These are phyloP conservation scores for Calamus simplicifolius DNA, from an alignment of 176 grass and related monocot species.

Conservation along the genomic window DNA sequence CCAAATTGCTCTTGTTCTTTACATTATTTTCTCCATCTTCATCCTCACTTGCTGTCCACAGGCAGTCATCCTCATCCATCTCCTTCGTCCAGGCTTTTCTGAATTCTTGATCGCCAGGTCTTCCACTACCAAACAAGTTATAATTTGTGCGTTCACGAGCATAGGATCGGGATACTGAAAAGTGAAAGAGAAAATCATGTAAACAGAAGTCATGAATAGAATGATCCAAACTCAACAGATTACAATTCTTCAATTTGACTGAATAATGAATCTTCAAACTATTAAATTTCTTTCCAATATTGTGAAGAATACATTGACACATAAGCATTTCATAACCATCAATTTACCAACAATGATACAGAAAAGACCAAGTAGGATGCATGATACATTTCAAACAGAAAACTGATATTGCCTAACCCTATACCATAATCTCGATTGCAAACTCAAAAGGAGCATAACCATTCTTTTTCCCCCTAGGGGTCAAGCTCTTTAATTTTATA, in stretches of 20 bases:
- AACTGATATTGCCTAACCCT: too few species aligned
- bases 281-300: too few species aligned
- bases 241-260: background rate
- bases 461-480: too few species aligned
- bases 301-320: too few species aligned
- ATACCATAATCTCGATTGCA: too few species aligned
- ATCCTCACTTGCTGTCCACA: conserved; percentile 87
- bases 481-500: too few species aligned
- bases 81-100: conserved; percentile 77
- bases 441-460: too few species aligned
- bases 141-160: conserved; percentile 41
- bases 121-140: conserved; percentile 71
- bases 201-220: background rate
- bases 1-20: conserved; percentile 39
- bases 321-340: too few species aligned
- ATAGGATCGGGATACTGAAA: conserved; percentile 55
- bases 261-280: too few species aligned
- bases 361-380: too few species aligned
- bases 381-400: too few species aligned
- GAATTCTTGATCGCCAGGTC: conserved; percentile 74
- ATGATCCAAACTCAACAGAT: background rate
- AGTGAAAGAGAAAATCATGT: background rate
- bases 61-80: conserved; percentile 78
- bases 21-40: conserved; percentile 39
- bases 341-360: too few species aligned